Evolutionary conservation across 192 early-diverging fungal species (phyloP), one percentile per base, ranked within the genome.

Genomic region (Coemansia erecta): DNA sequence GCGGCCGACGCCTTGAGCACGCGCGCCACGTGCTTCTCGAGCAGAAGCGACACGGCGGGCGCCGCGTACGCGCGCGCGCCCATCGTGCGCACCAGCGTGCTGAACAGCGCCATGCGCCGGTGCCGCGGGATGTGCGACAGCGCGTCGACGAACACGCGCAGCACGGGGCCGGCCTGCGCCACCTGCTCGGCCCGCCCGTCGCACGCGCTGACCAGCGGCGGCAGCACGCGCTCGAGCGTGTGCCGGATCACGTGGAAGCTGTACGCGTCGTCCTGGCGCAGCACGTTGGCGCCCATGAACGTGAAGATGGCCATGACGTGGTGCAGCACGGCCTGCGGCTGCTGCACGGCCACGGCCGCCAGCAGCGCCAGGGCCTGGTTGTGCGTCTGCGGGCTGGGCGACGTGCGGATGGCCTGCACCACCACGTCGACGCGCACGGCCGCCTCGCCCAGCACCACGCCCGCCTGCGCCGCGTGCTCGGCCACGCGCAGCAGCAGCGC

Each of bases 271-370:
- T 98, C 95, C 70, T 94, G 93, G n/a, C 90, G 86, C 58, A 98
- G 61, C 1, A 94, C 89, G 57, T 92, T 97, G 43, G 90, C 92
- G 15, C 95, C 95, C 95, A 98, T 95, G 66, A 97, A 97, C 12
- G 93, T 98, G 65, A 98, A 98, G 22, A 97, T 86, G 18, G 94
- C 93, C 89, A 98, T 97, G 50, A 94, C 90, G 73, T 93, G 91
- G 58, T 91, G 83, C 19, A 98, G 79, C 5, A 98, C 95, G 50
- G 80, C 81, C 35, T 94, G 86, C 4, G 97, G 90, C 63, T 85
- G 89, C 47, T 90, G 64, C 7, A 81, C 79, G 0, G 93, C 94
- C 35, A 97, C 87, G 10, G 90, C 84, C 0, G 93, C 88, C 85
- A 98, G 85, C 52, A 98, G 73, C 22, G 92, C 74, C 33, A 98